Conservation (phyloP, 2,329 filamentous ascomycete genomes). For the Penicillium corylophilum region DNA sequence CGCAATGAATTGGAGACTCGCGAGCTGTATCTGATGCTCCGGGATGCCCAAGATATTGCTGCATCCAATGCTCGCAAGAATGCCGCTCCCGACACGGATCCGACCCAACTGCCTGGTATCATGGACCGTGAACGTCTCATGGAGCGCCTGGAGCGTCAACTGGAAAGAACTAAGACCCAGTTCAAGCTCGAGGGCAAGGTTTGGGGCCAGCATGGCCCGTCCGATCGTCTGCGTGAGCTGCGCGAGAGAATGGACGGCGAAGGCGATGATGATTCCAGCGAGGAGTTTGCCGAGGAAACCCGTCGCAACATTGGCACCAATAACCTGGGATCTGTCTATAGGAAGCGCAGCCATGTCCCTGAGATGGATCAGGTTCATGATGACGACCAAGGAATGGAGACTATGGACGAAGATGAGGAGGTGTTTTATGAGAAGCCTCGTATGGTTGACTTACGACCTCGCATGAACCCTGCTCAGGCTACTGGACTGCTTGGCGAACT, state of each 20-base stretch:
- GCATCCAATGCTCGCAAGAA: conserved; percentile 74
- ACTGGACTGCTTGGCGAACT: conserved; percentile 70
- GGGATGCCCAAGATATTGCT: conserved; percentile 93
- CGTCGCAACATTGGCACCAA: conserved; percentile 67
- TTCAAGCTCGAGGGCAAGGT: conserved; percentile 93
- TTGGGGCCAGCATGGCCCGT: conserved; percentile 84
- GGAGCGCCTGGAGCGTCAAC: conserved; percentile 89
- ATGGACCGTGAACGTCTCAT: conserved; percentile 89
- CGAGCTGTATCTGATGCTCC: conserved; percentile 96
- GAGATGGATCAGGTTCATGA: conserved; percentile 38
- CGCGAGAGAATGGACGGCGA: conserved; percentile 89
- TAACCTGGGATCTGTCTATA: conserved; percentile 70
- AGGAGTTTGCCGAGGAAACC: conserved; percentile 54
- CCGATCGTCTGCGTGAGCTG: conserved; percentile 85
- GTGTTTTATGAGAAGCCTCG: conserved; percentile 75
- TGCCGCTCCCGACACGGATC: conserved; percentile 58
- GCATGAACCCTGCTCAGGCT: conserved; percentile 61
- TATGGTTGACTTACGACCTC: conserved; percentile 74
- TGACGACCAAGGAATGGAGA: conserved; percentile 39
- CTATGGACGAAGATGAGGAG: conserved; percentile 56
- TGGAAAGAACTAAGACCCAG: conserved; percentile 95
- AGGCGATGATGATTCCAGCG: conserved; percentile 49
- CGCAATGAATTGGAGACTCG: conserved; percentile 93
- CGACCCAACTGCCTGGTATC: conserved; percentile 82
- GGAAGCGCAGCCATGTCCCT: conserved; percentile 50